phyloP scores from a whole-genome alignment of 106 monocot species.

The Narthecium ossifragum region DNA sequence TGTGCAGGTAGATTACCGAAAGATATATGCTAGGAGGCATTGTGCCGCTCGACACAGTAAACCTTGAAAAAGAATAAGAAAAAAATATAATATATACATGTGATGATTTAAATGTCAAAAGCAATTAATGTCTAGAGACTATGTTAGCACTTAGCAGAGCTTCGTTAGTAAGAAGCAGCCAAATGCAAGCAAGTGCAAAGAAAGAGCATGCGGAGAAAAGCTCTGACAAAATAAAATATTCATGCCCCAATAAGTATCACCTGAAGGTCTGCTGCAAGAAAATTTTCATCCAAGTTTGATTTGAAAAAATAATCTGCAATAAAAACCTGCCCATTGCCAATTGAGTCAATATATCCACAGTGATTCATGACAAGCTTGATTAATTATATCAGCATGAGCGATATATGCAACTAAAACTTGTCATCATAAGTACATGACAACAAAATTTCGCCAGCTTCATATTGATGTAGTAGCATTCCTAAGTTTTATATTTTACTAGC shows the following conservation, averaged over 20 bases:
- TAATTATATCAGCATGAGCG: background rate
- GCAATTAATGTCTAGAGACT: background rate
- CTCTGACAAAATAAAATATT: background rate
- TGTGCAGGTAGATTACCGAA: too few relatives aligned
- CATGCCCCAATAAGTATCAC: slow-evolving; percentile 21
- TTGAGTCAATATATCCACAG: too few relatives aligned
- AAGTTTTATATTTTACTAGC: too few relatives aligned
- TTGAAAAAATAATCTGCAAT: slow-evolving; percentile 88
- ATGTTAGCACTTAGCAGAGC: background rate
- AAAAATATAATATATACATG: too few relatives aligned
- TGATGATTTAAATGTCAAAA: background rate
- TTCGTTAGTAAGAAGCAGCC: background rate
- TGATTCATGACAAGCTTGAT: background rate
- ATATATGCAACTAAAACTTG: background rate
- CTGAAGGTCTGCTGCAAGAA: slow-evolving; percentile 65
- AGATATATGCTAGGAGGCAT: too few relatives aligned
- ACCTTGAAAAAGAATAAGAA: too few relatives aligned
- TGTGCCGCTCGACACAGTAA: too few relatives aligned
- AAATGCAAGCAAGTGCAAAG: background rate
- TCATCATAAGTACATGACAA: background rate
- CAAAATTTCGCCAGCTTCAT: background rate
- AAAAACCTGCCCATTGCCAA: slow-evolving; percentile 93
- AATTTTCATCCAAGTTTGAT: slow-evolving; percentile 50
- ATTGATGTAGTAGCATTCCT: too few relatives aligned
- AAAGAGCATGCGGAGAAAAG: background rate